Conservation (phyloP, 768 basidiomycete species). For the Sarcodon sp. region DNA sequence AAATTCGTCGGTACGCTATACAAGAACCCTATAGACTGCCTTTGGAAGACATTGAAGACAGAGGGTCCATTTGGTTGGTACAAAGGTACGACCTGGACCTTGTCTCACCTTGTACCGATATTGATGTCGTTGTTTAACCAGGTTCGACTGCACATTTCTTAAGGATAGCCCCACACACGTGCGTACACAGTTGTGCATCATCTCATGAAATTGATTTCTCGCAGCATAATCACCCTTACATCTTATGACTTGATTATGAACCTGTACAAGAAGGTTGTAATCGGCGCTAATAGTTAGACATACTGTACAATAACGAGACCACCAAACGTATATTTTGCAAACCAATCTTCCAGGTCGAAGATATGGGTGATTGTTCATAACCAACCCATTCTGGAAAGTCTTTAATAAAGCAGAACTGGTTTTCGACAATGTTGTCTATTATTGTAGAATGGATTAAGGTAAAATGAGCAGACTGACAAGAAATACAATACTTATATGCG, state of each 20-base stretch:
- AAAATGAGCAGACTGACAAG: too few species aligned
- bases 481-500: too few species aligned
- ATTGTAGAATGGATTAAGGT: too few species aligned
- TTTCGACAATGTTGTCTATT: too few species aligned
- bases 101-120: neutral
- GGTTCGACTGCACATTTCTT: slow-evolving; percentile 91
- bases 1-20: slow-evolving; percentile 66
- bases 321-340: too few species aligned
- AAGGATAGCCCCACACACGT: slow-evolving; percentile 89
- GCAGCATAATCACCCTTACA: slow-evolving; percentile 81
- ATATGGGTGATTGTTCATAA: too few species aligned
- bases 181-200: slow-evolving; percentile 13
- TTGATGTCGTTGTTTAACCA: slow-evolving; percentile 14
- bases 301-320: too few species aligned
- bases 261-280: slow-evolving; percentile 39
- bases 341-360: too few species aligned
- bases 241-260: slow-evolving; percentile 70
- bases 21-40: slow-evolving; percentile 87
- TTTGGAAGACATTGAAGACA: slow-evolving; percentile 88
- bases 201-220: neutral
- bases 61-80: slow-evolving; percentile 95
- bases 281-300: neutral
- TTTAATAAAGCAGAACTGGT: too few species aligned
- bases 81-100: slow-evolving; percentile 44
- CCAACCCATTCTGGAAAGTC: too few species aligned